phyloP scores from a whole-genome alignment of 805 yeast species.

The Metschnikowia noctiluminum region DNA sequence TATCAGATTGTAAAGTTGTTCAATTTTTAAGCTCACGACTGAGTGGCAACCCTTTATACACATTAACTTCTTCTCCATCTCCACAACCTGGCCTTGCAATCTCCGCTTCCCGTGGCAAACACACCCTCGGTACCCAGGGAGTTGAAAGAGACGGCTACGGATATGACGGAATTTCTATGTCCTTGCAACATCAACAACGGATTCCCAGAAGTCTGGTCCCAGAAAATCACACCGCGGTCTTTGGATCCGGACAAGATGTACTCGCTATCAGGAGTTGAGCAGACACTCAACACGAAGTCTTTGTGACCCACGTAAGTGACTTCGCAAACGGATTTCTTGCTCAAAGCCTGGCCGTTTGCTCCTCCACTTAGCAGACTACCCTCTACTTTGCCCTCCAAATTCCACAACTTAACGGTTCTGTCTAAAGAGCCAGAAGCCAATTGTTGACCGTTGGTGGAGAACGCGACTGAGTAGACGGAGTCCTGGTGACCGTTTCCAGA shows the following conservation, averaged over 20 bases:
- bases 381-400: conserved; percentile 58
- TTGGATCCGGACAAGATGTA: conserved; percentile 92
- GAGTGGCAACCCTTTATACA: neutral
- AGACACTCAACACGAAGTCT: conserved; percentile 91
- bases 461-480: conserved; percentile 91
- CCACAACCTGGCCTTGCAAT: conserved; percentile 97
- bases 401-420: conserved; percentile 95
- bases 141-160: conserved; percentile 86
- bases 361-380: conserved; percentile 20
- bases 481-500: conserved; percentile 93
- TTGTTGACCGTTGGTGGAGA: conserved; percentile 86
- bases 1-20: neutral
- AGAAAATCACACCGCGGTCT: conserved; percentile 94
- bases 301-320: conserved; percentile 94
- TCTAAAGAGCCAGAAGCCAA: conserved; percentile 94
- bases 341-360: conserved; percentile 16
- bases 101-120: conserved; percentile 97
- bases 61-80: conserved; percentile 58
- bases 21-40: neutral
- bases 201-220: conserved; percentile 92
- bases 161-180: conserved; percentile 91
- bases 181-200: conserved; percentile 95
- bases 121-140: conserved; percentile 72
- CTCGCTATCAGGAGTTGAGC: conserved; percentile 89
- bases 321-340: conserved; percentile 62